phyloP scores from a whole-genome alignment of 202 grass and related monocot species.

The Schoenoplectus tabernaemontani region DNA sequence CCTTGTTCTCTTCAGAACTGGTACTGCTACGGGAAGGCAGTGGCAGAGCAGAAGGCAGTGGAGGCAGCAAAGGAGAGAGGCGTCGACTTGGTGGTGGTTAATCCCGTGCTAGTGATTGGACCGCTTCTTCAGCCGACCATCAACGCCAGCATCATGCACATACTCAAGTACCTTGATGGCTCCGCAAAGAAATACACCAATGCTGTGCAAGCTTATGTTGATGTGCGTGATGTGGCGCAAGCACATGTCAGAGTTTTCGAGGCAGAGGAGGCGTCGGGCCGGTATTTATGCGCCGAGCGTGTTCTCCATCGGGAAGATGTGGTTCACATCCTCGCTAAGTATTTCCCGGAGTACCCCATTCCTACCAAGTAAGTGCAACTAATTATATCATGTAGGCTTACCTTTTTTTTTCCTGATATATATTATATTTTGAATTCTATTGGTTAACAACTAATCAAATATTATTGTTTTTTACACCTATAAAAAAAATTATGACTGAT shows the following conservation, averaged over 20 bases:
- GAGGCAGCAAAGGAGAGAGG: constrained; percentile 43
- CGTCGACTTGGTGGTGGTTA: constrained; percentile 80
- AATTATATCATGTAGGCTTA: neutral
- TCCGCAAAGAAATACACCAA: constrained; percentile 67
- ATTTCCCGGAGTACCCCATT: constrained; percentile 84
- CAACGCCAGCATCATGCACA: constrained; percentile 77
- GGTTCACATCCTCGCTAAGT: constrained; percentile 67
- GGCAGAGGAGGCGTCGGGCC: constrained; percentile 39
- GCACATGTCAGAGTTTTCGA: constrained; percentile 73
- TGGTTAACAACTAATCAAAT: neutral
- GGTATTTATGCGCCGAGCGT: constrained; percentile 68
- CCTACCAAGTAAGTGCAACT: constrained; percentile 49
- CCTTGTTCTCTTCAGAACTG: constrained; percentile 56
- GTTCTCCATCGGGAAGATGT: constrained; percentile 89
- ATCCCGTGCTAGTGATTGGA: constrained; percentile 83
- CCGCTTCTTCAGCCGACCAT: constrained; percentile 79
- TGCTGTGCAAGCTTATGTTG: constrained; percentile 86
- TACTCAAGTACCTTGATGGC: constrained; percentile 87
- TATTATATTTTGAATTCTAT: neutral
- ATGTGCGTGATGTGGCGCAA: constrained; percentile 86
- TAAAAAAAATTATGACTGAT: neutral
- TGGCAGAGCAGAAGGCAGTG: constrained; percentile 82
- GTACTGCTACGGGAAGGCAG: constrained; percentile 96
- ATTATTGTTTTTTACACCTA: neutral
- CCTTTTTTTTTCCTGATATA: neutral